Percentiles rank a stretch among this genome's conserved stretches.
Evolutionary conservation across 164 flowering plant species (phyloP).

Genomic region (Stephania yunnanensis): DNA sequence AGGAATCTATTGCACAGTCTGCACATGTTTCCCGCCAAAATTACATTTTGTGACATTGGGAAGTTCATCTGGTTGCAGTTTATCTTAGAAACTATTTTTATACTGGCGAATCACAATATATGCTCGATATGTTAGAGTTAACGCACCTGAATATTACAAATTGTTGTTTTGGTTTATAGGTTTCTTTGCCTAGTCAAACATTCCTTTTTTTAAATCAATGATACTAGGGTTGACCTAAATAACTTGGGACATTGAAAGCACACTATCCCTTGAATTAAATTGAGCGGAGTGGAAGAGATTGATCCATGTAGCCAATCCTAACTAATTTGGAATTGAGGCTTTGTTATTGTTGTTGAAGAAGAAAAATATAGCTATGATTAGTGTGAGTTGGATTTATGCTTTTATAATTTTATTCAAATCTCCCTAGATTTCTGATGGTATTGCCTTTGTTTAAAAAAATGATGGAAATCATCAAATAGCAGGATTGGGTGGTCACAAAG

Average conservation of each 20-base stretch:
- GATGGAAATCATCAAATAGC: constrained; percentile 20
- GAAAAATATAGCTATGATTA: too few relatives aligned
- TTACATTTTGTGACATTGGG: not conserved
- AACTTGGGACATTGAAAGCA: too few relatives aligned
- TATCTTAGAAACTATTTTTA: not conserved
- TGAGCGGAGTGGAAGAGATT: too few relatives aligned
- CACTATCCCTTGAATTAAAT: too few relatives aligned
- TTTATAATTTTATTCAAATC: not conserved
- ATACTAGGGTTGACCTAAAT: too few relatives aligned
- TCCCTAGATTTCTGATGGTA: not conserved
- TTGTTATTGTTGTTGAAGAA: too few relatives aligned
- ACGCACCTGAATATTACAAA: not conserved
- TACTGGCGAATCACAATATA: not conserved
- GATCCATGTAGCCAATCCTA: too few relatives aligned
- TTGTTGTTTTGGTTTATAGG: not conserved
- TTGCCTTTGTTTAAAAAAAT: not conserved
- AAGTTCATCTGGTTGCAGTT: not conserved
- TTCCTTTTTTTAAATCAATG: not conserved
- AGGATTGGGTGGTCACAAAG: constrained; percentile 77
- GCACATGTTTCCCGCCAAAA: not conserved
- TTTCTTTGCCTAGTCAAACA: not conserved
- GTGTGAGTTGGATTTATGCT: too few relatives aligned
- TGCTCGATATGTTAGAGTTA: not conserved
- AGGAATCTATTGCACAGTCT: not conserved
- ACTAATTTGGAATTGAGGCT: too few relatives aligned